Evolutionary conservation across 2,329 filamentous ascomycete species (phyloP).

Genomic region (Colletotrichum navitas): DNA sequence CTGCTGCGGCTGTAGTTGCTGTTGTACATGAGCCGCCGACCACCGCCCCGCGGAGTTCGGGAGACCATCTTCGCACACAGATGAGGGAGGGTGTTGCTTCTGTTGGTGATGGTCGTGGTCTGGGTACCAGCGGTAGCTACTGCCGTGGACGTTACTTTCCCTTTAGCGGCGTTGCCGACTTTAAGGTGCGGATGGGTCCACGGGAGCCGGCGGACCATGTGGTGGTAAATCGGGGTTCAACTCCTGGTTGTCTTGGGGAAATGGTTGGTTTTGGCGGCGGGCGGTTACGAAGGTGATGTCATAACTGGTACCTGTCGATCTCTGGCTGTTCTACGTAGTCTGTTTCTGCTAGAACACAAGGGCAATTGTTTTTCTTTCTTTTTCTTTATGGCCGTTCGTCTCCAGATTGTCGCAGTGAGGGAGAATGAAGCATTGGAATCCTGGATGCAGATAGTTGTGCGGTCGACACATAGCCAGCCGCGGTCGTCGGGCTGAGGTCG

Average conservation of each 20-base stretch:
- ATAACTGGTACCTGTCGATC: not conserved
- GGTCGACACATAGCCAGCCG: not conserved
- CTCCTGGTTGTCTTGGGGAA: not conserved
- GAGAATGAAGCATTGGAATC: not conserved
- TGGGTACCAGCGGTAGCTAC: not conserved
- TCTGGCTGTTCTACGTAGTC: not conserved
- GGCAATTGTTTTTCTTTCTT: not conserved
- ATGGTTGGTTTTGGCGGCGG: not conserved
- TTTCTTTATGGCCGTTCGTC: not conserved
- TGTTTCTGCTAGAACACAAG: not conserved
- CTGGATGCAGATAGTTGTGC: not conserved
- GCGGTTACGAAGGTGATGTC: constrained; percentile 1
- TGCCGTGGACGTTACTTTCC: not conserved
- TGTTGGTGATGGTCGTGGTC: not conserved
- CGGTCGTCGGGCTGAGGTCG: not conserved
- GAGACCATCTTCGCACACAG: constrained; percentile 21
- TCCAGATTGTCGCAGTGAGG: not conserved
- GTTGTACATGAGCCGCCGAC: constrained; percentile 32
- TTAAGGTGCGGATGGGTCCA: constrained; percentile 38
- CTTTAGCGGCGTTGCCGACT: constrained; percentile 21
- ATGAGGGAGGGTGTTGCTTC: not conserved
- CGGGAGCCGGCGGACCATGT: constrained; percentile 40
- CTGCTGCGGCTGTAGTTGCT: not conserved
- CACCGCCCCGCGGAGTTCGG: constrained; percentile 29
- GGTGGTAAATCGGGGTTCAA: not conserved